Base-by-base conservation (phyloP, 345 rosid species). In the Bruguiera sexangula region DNA sequence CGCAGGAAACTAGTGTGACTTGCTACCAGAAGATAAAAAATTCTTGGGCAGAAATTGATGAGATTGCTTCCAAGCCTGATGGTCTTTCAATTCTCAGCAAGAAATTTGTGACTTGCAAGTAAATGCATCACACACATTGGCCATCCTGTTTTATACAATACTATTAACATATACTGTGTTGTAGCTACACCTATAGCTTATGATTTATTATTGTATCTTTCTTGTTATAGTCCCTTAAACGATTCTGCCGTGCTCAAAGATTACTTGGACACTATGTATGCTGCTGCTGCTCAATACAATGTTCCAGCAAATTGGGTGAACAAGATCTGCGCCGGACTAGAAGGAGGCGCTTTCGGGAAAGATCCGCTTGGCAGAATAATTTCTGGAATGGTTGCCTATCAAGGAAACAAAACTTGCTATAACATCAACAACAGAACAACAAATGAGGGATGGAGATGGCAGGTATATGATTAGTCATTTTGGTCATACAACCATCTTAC, bases 91-190 rank as follows among this genome's bases (percentile, higher is more conserved):
- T 73, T 31, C 88, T 93, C 24, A 70, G 89, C 82, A 43, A 74
- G 52, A 86, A 62, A 71, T 92, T 92, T 84, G 84, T 77, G 71
- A 87, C 89, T 68, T 92, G 98, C 89, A 13, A 59, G 88, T 85
- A 79, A 63, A n/a, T 5, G 48, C 43, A n/a, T 6, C 5, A 30
- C 10, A 6, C 6, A 5, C 13, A 13, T 21, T 55, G 16, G 60
- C 60, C 4, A 22, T 55, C 60, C 30, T 21, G 13, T 21, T 18
- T 61, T 24, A 15, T 43, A 13, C 50, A 13, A 13, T 43, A 43
- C 16, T 13, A 43, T 13, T 43, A 43, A 2, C 50, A 3, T 3
- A 13, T 43, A 13, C 16, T 43, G 13, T 13, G 19, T 19, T 43
- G 19, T 3, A 13, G 15, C 50, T 11, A 43, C 50, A 43, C 15